Evolutionary conservation across 2,329 filamentous ascomycete species (phyloP), one percentile per base, ranked within the genome.

Genomic region (Curvularia sp.): DNA sequence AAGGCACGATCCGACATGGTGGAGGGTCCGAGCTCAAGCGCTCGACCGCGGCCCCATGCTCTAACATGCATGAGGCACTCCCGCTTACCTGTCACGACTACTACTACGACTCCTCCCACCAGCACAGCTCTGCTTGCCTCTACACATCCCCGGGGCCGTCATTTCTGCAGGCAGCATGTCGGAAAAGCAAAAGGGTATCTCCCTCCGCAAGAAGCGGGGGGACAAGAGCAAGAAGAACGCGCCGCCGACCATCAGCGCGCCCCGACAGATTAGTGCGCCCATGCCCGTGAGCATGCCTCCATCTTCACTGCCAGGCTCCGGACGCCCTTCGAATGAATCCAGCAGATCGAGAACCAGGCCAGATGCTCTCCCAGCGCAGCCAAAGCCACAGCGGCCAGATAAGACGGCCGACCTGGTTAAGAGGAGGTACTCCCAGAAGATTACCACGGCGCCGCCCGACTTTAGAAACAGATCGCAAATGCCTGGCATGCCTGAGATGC

Each of bases 371-470:
- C 76, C 44, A 22, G 18, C 42, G 38, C 78, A 81, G 65, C 9
- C 20, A 18, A 75, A 79, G 53, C 76, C 78, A 39, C 78, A 79
- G 61, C 73, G 79, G 56, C 80, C 79, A 54, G 75, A 76, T 49
- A 84, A 85, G 68, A 89, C 88, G 42, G 86, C 87, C 18, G 94
- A 99, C 76, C 83, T 98, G 53, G 93, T 99, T 58, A 98, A 98
- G 81, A 86, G 93, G 68, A 85, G 95, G 68, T 99, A 98, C 79
- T 98, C 95, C 39, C 93, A 93, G 42, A 89, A 94, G 60, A 96
- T 97, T 77, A 94, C 93, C 69, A 88, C 91, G 64, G 78, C 89
- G 0, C 90, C 90, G 1, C 81, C 86, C 59, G 88, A 91, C 69
- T 90, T 88, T 73, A 86, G 89, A 68, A 82, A 84, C 66, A 87